A percentile compares a stretch with the other conserved stretches of the same genome.
These are phyloP conservation scores for Fusarium bactridioides DNA, from an alignment of 2,329 filamentous ascomycete genomes.

Conservation along the genomic window DNA sequence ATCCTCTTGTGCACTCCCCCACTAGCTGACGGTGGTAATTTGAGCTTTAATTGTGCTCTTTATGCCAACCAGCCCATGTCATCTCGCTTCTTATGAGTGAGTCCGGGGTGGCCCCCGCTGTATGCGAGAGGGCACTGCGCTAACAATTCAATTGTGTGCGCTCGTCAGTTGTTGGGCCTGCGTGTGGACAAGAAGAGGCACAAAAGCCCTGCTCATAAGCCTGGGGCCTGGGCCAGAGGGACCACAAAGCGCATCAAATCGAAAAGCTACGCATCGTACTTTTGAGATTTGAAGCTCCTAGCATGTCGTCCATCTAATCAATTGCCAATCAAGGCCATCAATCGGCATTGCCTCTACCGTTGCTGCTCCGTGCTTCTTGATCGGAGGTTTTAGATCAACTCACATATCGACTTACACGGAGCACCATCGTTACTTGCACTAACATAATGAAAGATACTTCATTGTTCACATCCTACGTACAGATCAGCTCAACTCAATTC, in stretches of 20 bases:
- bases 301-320: conserved; percentile 3
- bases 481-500: conserved; percentile 10
- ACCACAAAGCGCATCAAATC: conserved; percentile 30
- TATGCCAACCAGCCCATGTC: conserved; percentile 41
- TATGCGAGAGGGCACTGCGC: conserved; percentile 26
- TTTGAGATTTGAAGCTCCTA: conserved; percentile 18
- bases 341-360: conserved; percentile 29
- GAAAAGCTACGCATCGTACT: conserved; percentile 30
- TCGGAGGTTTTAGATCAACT: conserved; percentile 2
- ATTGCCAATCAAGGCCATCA: conserved; percentile 34
- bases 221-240: neutral
- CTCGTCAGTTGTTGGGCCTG: conserved; percentile 14
- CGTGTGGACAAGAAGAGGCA: conserved; percentile 8
- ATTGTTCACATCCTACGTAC: neutral
- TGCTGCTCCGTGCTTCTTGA: conserved; percentile 37
- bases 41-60: conserved; percentile 42
- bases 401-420: conserved; percentile 34
- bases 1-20: conserved; percentile 33
- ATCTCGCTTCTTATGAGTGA: conserved; percentile 45
- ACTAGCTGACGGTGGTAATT: conserved; percentile 42
- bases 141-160: conserved; percentile 20
- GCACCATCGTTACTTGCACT: conserved; percentile 8
- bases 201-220: conserved; percentile 23
- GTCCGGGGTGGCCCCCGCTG: conserved; percentile 39
- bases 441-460: neutral